Evolutionary conservation across 2,329 filamentous ascomycete genomes (phyloP).

Genomic region (Thielaviopsis euricoi): DNA sequence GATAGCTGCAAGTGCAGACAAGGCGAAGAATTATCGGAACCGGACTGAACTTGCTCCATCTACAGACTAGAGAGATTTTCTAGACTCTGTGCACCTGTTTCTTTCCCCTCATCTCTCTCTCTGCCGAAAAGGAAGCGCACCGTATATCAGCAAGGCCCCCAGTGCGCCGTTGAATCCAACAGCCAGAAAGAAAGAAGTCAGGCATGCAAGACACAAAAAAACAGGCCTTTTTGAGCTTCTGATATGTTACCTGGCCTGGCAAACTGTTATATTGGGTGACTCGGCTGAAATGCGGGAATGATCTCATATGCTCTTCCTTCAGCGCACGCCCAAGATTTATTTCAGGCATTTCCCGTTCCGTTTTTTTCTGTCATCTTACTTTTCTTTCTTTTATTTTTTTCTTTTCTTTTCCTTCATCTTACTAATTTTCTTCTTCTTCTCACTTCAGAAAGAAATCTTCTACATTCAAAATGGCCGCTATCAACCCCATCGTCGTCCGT

Average conservation of each 20-base stretch:
- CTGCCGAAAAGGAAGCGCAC: background rate
- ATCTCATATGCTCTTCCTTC: background rate
- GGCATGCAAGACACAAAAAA: background rate
- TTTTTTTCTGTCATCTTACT: background rate
- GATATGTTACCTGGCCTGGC: too few species aligned
- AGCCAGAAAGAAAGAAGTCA: background rate
- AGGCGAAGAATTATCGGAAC: background rate
- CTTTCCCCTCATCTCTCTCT: background rate
- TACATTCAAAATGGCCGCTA: slow-evolving; percentile 25
- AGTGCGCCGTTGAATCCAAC: too few species aligned
- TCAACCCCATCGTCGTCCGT: slow-evolving; percentile 23
- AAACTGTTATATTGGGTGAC: background rate
- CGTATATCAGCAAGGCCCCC: background rate
- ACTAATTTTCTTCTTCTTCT: background rate
- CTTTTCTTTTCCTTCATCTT: background rate
- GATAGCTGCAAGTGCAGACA: background rate
- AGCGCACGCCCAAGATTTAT: background rate
- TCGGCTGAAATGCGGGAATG: background rate
- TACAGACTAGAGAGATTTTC: too few species aligned
- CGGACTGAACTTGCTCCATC: background rate
- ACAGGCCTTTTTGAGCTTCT: background rate
- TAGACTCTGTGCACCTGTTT: background rate
- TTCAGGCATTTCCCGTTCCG: background rate
- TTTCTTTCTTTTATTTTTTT: background rate
- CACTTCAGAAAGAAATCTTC: slow-evolving; percentile 10